These are phyloP conservation scores for Alternaria infectoria DNA, from an alignment of 2,329 filamentous ascomycete genomes.

Conservation along the genomic window DNA sequence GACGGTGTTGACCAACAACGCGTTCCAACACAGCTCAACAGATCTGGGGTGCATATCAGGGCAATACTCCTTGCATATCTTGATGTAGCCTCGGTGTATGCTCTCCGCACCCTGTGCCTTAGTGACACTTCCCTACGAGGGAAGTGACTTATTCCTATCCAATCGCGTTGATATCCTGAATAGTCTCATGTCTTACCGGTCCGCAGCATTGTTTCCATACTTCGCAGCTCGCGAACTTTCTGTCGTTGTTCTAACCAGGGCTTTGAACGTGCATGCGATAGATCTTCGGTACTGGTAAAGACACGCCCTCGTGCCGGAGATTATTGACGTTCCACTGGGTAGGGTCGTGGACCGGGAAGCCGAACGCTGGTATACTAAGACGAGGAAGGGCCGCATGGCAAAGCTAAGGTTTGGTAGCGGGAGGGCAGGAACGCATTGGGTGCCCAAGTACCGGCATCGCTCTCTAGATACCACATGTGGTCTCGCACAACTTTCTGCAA, in stretches of 20 bases:
- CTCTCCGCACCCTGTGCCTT: background rate
- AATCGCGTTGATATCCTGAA: background rate
- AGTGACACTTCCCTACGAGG: background rate
- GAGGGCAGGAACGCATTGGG: conserved; percentile 7
- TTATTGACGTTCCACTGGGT: background rate
- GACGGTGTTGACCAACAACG: conserved; percentile 4
- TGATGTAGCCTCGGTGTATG: conserved; percentile 3
- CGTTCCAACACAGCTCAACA: conserved; percentile 16
- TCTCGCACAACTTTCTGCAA: background rate
- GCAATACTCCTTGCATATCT: conserved; percentile 13
- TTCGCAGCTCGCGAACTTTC: background rate
- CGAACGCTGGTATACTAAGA: background rate
- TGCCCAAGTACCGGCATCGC: conserved; percentile 8
- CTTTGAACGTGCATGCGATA: background rate
- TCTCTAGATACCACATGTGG: background rate
- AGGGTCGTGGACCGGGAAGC: background rate
- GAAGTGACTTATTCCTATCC: background rate
- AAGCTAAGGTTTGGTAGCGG: conserved; percentile 12
- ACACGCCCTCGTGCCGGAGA: background rate
- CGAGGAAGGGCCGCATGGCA: background rate
- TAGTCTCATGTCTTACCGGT: background rate
- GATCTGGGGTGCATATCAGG: conserved; percentile 25
- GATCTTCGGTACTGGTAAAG: background rate
- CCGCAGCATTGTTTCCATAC: background rate
- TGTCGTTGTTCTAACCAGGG: background rate